Evolutionary conservation across 2,329 filamentous ascomycete species (phyloP).

Genomic region (Ophiostoma triangulosporum): DNA sequence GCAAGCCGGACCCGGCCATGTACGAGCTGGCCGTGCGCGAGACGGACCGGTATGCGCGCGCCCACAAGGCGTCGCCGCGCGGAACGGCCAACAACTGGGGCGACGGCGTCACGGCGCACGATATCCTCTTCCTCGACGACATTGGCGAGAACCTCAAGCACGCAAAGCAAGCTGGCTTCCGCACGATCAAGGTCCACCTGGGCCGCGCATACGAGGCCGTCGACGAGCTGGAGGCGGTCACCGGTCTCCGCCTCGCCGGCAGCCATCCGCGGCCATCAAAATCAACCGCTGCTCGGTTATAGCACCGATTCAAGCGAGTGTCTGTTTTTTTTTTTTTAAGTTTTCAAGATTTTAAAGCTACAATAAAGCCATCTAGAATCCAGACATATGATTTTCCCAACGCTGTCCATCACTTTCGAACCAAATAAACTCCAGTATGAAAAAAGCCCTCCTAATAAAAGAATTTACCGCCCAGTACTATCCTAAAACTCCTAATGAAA

Average conservation of each 20-base stretch:
- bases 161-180: conserved; percentile 59
- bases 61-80: conserved; percentile 29
- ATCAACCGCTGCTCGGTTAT: conserved; percentile 33
- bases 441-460: no score
- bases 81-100: conserved; percentile 30
- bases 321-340: no score
- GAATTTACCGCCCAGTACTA: no score
- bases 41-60: conserved; percentile 48
- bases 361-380: no score
- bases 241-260: conserved; percentile 51
- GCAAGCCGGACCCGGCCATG: conserved; percentile 75
- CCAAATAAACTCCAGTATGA: no score
- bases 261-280: conserved; percentile 30
- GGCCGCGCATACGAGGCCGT: conserved; percentile 72
- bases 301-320: no score
- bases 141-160: conserved; percentile 87
- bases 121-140: conserved; percentile 82
- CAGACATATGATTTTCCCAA: no score
- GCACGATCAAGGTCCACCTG: conserved; percentile 72
- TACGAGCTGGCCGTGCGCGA: conserved; percentile 60
- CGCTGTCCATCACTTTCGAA: no score
- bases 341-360: no score
- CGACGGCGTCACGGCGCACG: conserved; percentile 42
- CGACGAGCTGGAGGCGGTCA: conserved; percentile 61
- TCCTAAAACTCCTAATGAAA: conserved; percentile 8